Evolutionary conservation across 2,329 filamentous ascomycete genomes (phyloP).

Genomic region (Aspergillus sp.): DNA sequence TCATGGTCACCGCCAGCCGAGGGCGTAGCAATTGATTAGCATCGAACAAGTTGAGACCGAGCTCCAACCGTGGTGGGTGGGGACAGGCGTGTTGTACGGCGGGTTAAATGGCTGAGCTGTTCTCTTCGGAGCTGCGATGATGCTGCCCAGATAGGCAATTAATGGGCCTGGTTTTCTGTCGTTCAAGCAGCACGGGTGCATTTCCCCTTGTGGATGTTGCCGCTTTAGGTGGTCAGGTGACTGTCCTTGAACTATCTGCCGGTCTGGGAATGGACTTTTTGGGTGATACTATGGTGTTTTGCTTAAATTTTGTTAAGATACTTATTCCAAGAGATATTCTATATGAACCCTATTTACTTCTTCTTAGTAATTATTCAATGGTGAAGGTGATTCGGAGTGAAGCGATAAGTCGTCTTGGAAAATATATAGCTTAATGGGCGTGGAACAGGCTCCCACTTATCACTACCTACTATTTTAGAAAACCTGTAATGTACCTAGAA

Average conservation of each 20-base stretch:
- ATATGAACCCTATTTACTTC: no score
- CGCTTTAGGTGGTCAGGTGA: background rate
- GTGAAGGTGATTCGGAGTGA: background rate
- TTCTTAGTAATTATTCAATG: no score
- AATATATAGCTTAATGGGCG: no score
- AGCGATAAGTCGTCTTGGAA: background rate
- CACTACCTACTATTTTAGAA: no score
- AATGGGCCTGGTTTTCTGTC: background rate
- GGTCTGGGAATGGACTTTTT: background rate
- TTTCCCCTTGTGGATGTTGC: background rate
- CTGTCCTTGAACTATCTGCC: background rate
- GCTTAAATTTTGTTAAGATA: no score
- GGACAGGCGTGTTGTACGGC: background rate
- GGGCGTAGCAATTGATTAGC: conserved; percentile 23
- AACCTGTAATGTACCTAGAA: no score
- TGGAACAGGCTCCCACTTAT: no score
- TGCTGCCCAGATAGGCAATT: background rate
- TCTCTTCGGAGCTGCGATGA: conserved; percentile 8
- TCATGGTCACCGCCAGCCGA: conserved; percentile 40
- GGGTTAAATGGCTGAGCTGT: conserved; percentile 15
- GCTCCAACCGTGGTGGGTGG: background rate
- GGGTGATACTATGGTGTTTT: no score
- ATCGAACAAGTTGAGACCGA: conserved; percentile 22
- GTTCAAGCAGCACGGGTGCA: background rate
- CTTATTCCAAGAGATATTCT: no score